Conservation (phyloP, 192 early-diverging fungal genomes). For the Thamnidium elegans region DNA sequence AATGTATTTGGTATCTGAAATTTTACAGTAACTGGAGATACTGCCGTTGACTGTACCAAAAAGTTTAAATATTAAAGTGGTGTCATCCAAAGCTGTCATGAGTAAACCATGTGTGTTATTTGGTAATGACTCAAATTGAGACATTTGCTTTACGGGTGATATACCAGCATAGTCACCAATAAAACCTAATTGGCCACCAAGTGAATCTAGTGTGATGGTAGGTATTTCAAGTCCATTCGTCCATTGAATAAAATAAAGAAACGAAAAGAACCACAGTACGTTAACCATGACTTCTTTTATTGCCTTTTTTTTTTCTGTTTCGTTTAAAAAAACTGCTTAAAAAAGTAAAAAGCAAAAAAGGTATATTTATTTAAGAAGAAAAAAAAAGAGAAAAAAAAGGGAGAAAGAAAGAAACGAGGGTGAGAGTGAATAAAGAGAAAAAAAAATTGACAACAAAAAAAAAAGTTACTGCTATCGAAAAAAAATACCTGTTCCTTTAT, state of each 20-base stretch:
- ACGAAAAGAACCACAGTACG: not conserved
- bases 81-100: not conserved
- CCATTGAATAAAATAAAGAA: not conserved
- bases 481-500: not conserved
- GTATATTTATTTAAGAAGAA: conserved; percentile 9
- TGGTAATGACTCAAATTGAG: conserved; percentile 14
- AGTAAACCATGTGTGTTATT: too few species aligned
- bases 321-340: not conserved
- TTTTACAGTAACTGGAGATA: conserved; percentile 22
- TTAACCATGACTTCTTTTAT: too few species aligned
- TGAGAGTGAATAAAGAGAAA: not conserved
- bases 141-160: conserved; percentile 12
- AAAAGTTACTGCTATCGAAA: conserved; percentile 4
- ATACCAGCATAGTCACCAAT: conserved; percentile 31
- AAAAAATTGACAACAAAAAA: conserved; percentile 6
- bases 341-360: not conserved
- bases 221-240: not conserved
- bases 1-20: conserved; percentile 7
- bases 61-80: conserved; percentile 3
- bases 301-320: not conserved
- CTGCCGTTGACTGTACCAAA: conserved; percentile 20
- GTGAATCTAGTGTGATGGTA: conserved; percentile 9
- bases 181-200: conserved; percentile 26
- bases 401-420: not conserved
- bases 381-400: not conserved